A percentile compares a stretch with the other conserved stretches of the same genome.
Evolutionary conservation across 257 asterid genomes (phyloP).

Genomic region (Asclepias syriaca): DNA sequence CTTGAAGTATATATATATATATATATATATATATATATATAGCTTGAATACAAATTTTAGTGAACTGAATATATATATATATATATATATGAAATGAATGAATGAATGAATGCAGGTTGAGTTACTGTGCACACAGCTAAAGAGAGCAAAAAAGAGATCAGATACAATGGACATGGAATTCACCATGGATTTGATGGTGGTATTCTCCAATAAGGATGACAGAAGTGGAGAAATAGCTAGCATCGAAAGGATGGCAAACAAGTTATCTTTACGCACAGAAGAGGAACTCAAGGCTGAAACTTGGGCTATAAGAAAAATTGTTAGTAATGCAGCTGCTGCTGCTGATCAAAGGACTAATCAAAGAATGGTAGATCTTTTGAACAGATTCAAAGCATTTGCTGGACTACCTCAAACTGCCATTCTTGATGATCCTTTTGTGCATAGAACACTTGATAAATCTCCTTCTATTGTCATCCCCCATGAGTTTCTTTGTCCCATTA

Average conservation of each 20-base stretch:
- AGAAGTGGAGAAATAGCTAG: slow-evolving; percentile 66
- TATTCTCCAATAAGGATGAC: slow-evolving; percentile 47
- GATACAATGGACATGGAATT: slow-evolving; percentile 92
- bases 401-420: slow-evolving; percentile 37
- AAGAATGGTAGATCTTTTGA: slow-evolving; percentile 44
- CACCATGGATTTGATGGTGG: slow-evolving; percentile 86
- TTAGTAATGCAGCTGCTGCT: slow-evolving; percentile 26
- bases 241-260: slow-evolving; percentile 70
- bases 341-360: slow-evolving; percentile 38
- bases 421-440: slow-evolving; percentile 21
- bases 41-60: too few species aligned
- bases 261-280: slow-evolving; percentile 50
- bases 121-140: slow-evolving; percentile 48
- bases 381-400: slow-evolving; percentile 50
- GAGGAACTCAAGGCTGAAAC: slow-evolving; percentile 66
- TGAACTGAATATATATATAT: too few species aligned
- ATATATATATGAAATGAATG: too few species aligned
- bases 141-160: slow-evolving; percentile 51
- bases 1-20: too few species aligned
- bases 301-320: slow-evolving; percentile 40
- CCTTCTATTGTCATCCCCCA: slow-evolving; percentile 46
- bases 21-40: too few species aligned
- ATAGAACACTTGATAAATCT: slow-evolving; percentile 25
- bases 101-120: slow-evolving; percentile 41
- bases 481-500: slow-evolving; percentile 89